Evolutionary conservation across 1,284 basidiomycete species (phyloP), one percentile per base, ranked within the genome.

Genomic region (Fomitopsis schrenkii): DNA sequence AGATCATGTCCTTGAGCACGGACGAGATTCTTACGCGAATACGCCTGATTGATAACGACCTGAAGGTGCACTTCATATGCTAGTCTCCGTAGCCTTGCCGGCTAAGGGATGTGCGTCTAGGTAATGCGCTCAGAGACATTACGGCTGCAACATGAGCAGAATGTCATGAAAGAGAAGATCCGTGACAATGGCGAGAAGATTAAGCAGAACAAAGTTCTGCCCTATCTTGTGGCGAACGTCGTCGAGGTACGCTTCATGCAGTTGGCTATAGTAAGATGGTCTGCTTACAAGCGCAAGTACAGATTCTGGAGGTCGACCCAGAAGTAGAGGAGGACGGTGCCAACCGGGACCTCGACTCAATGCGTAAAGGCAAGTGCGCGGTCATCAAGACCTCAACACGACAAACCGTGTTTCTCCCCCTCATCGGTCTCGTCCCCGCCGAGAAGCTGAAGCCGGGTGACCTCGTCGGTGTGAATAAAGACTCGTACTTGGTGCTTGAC

Each of bases 301-400:
- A 97, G 94, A 95, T 99, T 70, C 82, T 99, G 60, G 92, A 98
- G 68, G 90, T 99, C 56, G 95, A 97, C 72, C 93, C 95, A 14
- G 93, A 96, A 73, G 88, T 86, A 59, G 91, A 96, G 75, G 94
- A 97, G 71, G 93, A 96, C 62, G 96, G 95, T 54, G 95, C 95
- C 19, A 93, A 94, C 68, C 91, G 94, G 68, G 97, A 98, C 74
- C 80, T 97, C 59, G 94, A 98, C 73, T 93, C 93, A 19, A 92
- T 94, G 81, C 91, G 95, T 67, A 95, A 95, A 77, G 94, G 95
- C 48, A 98, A 98, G 81, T 98, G 95, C 70, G 97, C 97, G 6
- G 97, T 98, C 58, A 96, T 99, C 81, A 99, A 98, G 80, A 99
- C 97, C 1, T 96, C 94, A 0, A 99, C 97, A 5, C 89, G 97